A percentile compares a stretch with the other conserved stretches of the same genome.
Evolutionary conservation across 805 yeast genomes (phyloP).

Genomic region (Candida railenensis): DNA sequence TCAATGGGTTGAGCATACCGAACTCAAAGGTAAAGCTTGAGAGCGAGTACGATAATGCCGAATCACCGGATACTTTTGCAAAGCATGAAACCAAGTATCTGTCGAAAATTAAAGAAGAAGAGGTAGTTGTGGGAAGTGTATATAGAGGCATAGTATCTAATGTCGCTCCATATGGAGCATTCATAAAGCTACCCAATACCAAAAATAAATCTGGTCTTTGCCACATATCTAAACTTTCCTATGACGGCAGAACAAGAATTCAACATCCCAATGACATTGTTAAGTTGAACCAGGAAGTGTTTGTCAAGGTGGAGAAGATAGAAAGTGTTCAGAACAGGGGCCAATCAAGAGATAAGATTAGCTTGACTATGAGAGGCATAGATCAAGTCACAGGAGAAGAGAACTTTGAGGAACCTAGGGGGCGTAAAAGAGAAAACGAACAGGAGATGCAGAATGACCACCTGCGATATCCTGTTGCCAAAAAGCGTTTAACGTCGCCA

Average conservation of each 20-base stretch:
- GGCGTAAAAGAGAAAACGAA: conserved; percentile 17
- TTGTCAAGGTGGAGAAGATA: conserved; percentile 50
- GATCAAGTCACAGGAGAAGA: conserved; percentile 68
- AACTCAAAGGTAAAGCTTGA: conserved; percentile 11
- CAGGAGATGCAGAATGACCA: conserved; percentile 3
- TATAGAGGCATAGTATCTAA: conserved; percentile 63
- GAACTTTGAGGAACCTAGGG: conserved; percentile 18
- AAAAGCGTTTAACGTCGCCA: conserved; percentile 66
- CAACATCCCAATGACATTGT: conserved; percentile 60
- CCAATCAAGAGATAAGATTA: conserved; percentile 32
- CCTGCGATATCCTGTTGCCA: conserved; percentile 5
- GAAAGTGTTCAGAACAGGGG: conserved; percentile 27
- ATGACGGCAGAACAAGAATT: conserved; percentile 43
- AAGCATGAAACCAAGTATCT: conserved; percentile 7
- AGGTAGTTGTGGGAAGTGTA: conserved; percentile 43
- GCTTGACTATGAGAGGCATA: conserved; percentile 67
- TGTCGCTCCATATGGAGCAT: conserved; percentile 74
- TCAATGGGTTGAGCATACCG: conserved; percentile 14
- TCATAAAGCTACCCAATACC: conserved; percentile 48
- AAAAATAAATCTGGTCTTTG: conserved; percentile 58
- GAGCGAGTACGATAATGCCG: conserved; percentile 7
- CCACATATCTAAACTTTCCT: conserved; percentile 70
- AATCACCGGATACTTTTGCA: conserved; percentile 4
- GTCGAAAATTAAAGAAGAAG: background rate
- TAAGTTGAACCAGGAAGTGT: conserved; percentile 58